phyloP scores from a whole-genome alignment of 345 rosid species.

The Cardiospermum halicacabum region DNA sequence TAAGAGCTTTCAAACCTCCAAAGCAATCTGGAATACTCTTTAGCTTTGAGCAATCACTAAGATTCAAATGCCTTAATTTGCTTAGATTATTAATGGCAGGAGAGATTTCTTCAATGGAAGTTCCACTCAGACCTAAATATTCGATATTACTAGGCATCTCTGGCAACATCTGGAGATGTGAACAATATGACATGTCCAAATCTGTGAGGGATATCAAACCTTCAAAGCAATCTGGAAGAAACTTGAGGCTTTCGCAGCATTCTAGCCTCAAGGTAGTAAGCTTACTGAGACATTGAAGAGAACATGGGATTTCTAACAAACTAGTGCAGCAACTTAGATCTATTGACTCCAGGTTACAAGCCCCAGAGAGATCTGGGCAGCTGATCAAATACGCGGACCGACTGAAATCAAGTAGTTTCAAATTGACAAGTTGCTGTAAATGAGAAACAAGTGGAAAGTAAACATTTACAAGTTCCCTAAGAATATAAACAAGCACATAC shows the following conservation, averaged over 20 bases:
- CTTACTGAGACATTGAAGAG: background rate
- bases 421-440: background rate
- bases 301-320: background rate
- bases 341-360: background rate
- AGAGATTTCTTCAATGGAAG: no score
- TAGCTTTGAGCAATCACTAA: slow-evolving; percentile 7
- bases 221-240: background rate
- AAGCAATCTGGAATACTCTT: background rate
- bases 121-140: background rate
- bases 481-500: no score
- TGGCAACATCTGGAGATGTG: background rate
- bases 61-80: slow-evolving; percentile 4
- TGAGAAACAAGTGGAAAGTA: no score
- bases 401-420: background rate
- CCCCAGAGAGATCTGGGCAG: background rate
- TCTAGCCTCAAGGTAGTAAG: background rate
- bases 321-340: background rate
- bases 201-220: background rate
- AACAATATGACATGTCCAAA: background rate
- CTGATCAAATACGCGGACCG: background rate
- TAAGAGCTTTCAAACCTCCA: slow-evolving; percentile 2
- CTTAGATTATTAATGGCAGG: no score
- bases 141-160: background rate
- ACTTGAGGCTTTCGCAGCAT: background rate
- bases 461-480: no score